A percentile compares a stretch with the other conserved stretches of the same genome.
Evolutionary conservation across 2,329 filamentous ascomycete genomes (phyloP).

Genomic region (Alternaria panax): DNA sequence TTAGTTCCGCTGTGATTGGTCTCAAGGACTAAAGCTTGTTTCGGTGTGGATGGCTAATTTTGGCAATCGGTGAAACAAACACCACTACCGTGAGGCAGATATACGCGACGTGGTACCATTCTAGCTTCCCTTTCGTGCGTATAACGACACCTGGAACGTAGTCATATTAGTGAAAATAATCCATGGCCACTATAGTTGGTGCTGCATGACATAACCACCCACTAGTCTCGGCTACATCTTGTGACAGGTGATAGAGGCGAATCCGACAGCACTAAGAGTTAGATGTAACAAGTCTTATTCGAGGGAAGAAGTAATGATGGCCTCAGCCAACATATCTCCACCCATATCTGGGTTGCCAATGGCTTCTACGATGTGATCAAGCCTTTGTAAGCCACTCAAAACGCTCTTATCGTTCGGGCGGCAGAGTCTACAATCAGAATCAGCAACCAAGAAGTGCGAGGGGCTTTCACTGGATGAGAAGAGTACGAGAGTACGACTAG

Average conservation of each 20-base stretch:
- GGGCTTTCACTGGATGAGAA: neutral
- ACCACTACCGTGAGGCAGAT: neutral
- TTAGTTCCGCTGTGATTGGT: neutral
- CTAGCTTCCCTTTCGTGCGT: neutral
- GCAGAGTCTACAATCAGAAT: neutral
- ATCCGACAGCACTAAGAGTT: neutral
- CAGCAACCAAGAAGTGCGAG: neutral
- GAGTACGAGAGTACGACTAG: neutral
- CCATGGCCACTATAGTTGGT: neutral
- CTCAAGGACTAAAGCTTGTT: neutral
- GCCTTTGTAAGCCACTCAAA: neutral
- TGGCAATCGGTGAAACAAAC: neutral
- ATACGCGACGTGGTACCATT: neutral
- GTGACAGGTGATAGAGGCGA: neutral
- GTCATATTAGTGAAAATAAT: neutral
- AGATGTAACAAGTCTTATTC: too few relatives aligned
- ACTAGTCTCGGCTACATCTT: neutral
- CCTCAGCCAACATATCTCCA: too few relatives aligned
- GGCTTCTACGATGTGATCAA: neutral
- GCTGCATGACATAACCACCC: neutral
- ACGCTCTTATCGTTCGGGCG: neutral
- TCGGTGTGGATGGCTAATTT: neutral
- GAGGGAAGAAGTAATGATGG: too few relatives aligned
- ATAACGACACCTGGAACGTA: neutral
- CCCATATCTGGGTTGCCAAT: neutral